These are phyloP conservation scores for Zelonia costaricensis DNA, from an alignment of 208 protist species.

Conservation along the genomic window DNA sequence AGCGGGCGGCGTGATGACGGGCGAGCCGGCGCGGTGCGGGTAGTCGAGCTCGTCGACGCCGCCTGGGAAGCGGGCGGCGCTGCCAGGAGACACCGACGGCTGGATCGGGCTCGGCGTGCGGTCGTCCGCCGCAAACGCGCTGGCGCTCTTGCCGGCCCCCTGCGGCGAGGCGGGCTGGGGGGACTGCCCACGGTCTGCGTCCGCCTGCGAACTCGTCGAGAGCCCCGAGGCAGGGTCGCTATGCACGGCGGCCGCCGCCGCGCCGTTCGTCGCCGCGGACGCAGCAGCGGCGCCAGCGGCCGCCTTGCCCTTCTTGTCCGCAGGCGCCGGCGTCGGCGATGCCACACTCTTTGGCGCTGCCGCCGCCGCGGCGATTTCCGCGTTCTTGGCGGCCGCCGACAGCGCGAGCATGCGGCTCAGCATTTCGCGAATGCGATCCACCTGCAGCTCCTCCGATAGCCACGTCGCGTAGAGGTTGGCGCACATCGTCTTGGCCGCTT, in stretches of 20 bases:
- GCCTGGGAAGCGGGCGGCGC: slow-evolving; percentile 38
- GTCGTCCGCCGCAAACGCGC: slow-evolving; percentile 18
- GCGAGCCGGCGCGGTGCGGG: slow-evolving; percentile 53
- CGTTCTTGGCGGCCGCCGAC: slow-evolving; percentile 19
- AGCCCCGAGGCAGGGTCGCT: slow-evolving; percentile 10
- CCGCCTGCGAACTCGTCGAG: slow-evolving; percentile 10
- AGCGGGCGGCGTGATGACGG: slow-evolving; percentile 29
- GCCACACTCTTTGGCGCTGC: neutral
- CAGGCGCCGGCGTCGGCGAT: neutral
- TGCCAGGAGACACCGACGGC: slow-evolving; percentile 6
- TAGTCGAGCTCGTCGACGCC: slow-evolving; percentile 81
- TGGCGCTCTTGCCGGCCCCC: slow-evolving; percentile 6
- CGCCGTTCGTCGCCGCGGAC: slow-evolving; percentile 10
- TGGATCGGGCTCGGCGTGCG: slow-evolving; percentile 56
- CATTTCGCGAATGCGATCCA: slow-evolving; percentile 47
- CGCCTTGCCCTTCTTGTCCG: slow-evolving; percentile 18
- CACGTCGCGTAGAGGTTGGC: slow-evolving; percentile 79
- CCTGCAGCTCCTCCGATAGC: slow-evolving; percentile 51
- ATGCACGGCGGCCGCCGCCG: too few species aligned
- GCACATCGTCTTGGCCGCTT: slow-evolving; percentile 64
- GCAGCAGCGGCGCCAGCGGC: too few species aligned
- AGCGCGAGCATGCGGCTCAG: slow-evolving; percentile 46
- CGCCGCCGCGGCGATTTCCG: slow-evolving; percentile 4
- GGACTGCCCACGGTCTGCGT: slow-evolving; percentile 20
- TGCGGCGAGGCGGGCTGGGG: slow-evolving; percentile 40